Percentiles rank a stretch among this genome's conserved stretches.
Evolutionary conservation across 202 grass and related monocot genomes (phyloP).

Genomic region (Cymbopogon flexuosus): DNA sequence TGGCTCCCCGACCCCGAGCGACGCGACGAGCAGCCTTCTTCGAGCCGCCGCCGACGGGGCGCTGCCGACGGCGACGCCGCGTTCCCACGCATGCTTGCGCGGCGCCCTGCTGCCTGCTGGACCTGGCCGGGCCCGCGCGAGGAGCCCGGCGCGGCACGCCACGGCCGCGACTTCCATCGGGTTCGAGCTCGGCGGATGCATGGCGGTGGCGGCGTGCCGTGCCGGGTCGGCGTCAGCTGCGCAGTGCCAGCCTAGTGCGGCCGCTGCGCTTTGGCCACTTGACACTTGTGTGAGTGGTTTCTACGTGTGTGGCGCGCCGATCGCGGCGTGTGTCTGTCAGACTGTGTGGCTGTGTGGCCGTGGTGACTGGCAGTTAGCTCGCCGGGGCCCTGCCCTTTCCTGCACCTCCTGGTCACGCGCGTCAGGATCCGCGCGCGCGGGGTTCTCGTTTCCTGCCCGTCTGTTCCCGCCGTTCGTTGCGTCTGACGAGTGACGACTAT

Average conservation of each 20-base stretch:
- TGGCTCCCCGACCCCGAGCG: constrained; percentile 2
- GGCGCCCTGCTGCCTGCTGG: background rate
- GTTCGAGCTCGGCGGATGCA: background rate
- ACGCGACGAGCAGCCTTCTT: constrained; percentile 26
- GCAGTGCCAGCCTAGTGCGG: background rate
- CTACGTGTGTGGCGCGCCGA: constrained; percentile 10
- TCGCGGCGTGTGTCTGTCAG: background rate
- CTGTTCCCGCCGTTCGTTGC: constrained; percentile 13
- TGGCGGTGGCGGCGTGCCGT: background rate
- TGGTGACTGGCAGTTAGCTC: constrained; percentile 15
- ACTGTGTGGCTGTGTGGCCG: constrained; percentile 4
- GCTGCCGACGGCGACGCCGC: background rate
- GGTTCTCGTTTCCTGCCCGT: constrained; percentile 3
- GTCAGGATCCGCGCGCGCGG: constrained; percentile 23
- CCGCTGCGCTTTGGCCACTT: constrained; percentile 7
- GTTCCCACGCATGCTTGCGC: background rate
- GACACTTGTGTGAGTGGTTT: background rate
- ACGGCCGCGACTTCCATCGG: constrained; percentile 30
- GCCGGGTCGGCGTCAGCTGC: background rate
- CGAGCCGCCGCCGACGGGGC: background rate
- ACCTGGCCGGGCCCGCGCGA: background rate
- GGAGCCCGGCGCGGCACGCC: constrained; percentile 21
- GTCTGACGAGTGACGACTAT: background rate
- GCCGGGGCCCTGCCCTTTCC: background rate
- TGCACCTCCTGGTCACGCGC: constrained; percentile 30